These are phyloP conservation scores for Camelina hispida DNA, from an alignment of 345 rosid genomes.

Conservation along the genomic window DNA sequence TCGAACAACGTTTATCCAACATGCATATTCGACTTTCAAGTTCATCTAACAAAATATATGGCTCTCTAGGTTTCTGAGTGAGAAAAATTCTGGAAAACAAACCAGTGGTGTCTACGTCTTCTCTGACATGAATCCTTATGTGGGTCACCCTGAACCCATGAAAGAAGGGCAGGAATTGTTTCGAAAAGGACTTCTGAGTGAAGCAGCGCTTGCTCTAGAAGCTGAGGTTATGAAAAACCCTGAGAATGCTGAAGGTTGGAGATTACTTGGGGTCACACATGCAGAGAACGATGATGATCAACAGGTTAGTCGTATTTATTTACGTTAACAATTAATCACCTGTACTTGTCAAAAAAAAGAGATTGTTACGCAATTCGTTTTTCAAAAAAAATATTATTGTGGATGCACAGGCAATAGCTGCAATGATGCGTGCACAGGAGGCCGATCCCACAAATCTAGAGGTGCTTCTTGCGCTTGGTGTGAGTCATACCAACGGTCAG, in stretches of 20 bases:
- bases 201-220: conserved; percentile 98
- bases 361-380: neutral
- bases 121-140: conserved; percentile 99
- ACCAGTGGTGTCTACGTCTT: conserved; percentile 93
- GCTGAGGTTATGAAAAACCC: conserved; percentile 99
- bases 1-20: conserved; percentile 19
- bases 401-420: conserved; percentile 89
- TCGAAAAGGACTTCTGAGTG: conserved; percentile 98
- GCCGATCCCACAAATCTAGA: conserved; percentile 96
- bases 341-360: neutral
- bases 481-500: conserved; percentile 98
- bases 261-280: conserved; percentile 96
- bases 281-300: conserved; percentile 99
- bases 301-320: conserved; percentile 62
- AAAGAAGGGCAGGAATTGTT: conserved; percentile 97
- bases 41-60: conserved; percentile 23
- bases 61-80: conserved; percentile 65
- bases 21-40: conserved; percentile 20
- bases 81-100: conserved; percentile 68
- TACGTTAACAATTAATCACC: conserved; percentile 1
- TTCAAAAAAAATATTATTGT: conserved; percentile 10
- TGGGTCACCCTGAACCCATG: conserved; percentile 94
- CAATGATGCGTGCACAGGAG: conserved; percentile 98
- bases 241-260: conserved; percentile 99
- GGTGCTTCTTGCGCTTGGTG: conserved; percentile 99